phyloP scores from a whole-genome alignment of 176 grass and related monocot genomes.

The Oropetium thomaeum region DNA sequence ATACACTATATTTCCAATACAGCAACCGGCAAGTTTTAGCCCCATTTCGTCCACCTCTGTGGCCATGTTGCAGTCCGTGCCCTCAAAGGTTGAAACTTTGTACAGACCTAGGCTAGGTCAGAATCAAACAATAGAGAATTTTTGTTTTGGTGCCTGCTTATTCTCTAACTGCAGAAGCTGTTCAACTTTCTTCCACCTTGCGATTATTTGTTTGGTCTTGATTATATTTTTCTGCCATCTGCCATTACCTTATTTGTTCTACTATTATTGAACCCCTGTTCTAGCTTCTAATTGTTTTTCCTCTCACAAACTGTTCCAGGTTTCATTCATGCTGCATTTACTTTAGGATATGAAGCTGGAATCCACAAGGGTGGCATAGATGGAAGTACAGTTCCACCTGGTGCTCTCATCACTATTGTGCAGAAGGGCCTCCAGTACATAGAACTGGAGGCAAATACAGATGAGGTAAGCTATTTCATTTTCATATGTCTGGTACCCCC shows the following conservation, averaged over 20 bases:
- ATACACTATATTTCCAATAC: not conserved
- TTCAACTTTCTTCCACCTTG: not conserved
- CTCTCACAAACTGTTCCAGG: constrained; percentile 44
- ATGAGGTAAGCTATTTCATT: constrained; percentile 48
- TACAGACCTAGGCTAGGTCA: not conserved
- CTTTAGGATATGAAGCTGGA: constrained; percentile 85
- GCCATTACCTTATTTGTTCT: not conserved
- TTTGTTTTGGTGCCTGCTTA: not conserved
- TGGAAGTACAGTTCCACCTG: constrained; percentile 81
- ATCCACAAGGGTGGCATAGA: constrained; percentile 81
- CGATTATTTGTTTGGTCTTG: not conserved
- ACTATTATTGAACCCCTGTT: not conserved
- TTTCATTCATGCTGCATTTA: constrained; percentile 84
- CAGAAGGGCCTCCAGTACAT: constrained; percentile 98
- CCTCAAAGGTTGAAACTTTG: constrained; percentile 4
- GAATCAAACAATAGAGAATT: not conserved
- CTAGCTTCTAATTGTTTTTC: constrained; percentile 24
- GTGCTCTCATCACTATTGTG: constrained; percentile 82
- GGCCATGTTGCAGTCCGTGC: too few species aligned
- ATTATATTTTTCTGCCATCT: not conserved
- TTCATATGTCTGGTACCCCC: constrained; percentile 4
- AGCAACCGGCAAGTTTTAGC: not conserved
- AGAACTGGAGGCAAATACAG: constrained; percentile 89
- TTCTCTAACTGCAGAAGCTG: not conserved
- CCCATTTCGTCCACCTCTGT: not conserved